Conservation (phyloP, 352 stramenopile species). For the Phytophthora chlamydospora region DNA sequence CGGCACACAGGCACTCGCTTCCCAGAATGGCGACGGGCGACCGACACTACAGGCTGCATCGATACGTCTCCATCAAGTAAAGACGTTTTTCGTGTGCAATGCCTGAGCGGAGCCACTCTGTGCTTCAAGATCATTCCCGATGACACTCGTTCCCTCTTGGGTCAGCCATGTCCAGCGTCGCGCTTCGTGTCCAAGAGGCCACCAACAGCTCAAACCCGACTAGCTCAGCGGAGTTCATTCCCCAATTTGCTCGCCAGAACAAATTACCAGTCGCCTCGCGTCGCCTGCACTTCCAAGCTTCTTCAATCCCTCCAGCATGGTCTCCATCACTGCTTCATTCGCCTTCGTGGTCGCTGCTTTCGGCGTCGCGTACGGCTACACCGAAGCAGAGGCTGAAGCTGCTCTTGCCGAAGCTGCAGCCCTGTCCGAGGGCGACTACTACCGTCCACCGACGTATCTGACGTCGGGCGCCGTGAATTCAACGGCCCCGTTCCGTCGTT, state of each 20-base stretch:
- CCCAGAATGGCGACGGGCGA: too few relatives aligned
- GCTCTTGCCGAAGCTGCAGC: slow-evolving; percentile 19
- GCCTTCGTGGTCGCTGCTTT: slow-evolving; percentile 14
- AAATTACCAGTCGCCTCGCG: slow-evolving; percentile 13
- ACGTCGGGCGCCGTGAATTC: slow-evolving; percentile 37
- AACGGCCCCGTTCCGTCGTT: slow-evolving; percentile 35
- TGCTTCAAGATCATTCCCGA: slow-evolving; percentile 15
- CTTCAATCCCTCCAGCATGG: slow-evolving; percentile 5
- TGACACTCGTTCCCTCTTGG: slow-evolving; percentile 1
- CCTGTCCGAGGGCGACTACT: slow-evolving; percentile 33
- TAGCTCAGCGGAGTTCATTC: slow-evolving; percentile 6
- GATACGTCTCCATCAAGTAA: slow-evolving; percentile 4
- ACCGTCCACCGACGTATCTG: slow-evolving; percentile 32
- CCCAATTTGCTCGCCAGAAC: slow-evolving; percentile 26
- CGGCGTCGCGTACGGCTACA: slow-evolving; percentile 26
- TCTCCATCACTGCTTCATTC: slow-evolving; percentile 14
- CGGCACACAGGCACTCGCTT: too few relatives aligned
- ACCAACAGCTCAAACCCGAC: neutral
- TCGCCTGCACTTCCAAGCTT: neutral
- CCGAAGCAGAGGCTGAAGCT: slow-evolving; percentile 18
- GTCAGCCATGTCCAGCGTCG: slow-evolving; percentile 8
- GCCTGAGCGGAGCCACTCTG: slow-evolving; percentile 12
- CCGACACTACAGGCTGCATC: neutral
- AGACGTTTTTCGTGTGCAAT: slow-evolving; percentile 17
- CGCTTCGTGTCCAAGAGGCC: neutral